Base-by-base conservation (phyloP, 441 rosid species). In the Eutrema salsugineum region DNA sequence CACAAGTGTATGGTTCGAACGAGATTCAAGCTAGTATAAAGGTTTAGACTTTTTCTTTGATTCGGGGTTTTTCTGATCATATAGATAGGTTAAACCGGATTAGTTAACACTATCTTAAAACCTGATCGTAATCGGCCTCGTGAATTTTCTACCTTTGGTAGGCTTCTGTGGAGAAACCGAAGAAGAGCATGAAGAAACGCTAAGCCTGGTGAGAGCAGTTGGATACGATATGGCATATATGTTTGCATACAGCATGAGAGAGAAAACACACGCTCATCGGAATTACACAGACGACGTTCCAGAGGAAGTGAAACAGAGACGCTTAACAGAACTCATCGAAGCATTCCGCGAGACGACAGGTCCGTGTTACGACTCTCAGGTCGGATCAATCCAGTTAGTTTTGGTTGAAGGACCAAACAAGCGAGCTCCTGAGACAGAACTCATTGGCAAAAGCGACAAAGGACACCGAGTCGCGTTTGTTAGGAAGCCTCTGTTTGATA, bases 211-310 rank as follows among this genome's bases (percentile, higher is more conserved):
- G 50, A 86, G 75, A 72, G 73, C 82, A 8, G 97, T 88, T 48
- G 87, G 92, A 35, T 91, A 86, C 72, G 97, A 94, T 65, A 91
- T 91, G 97, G 94, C 97, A 10, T 90, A 88, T 81, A 88, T 94
- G 94, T 91, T 94, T 85, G 97, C 99, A 50, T 94, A 91, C 77
- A 94, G 96, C 85, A 91, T 91, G 97, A 81, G 97, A 64, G 97
- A 91, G 78, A 94, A 89, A 70, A 90, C 97, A 0, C 97, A 91
- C 79, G 99, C 99, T 24, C 88, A 94, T 39, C 76, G 97, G 69
- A 85, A 86, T 46, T 94, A 87, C 69, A 72, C 56, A 2, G 97
- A 91, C 60, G 94, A 90, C 36, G 93, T 91, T 61, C 86, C 97
- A 6, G 97, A 90, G 61, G 89, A 86, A 67, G 88, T 91, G 58